Percentiles rank a stretch among this genome's conserved stretches.
Evolutionary conservation across 169 alveolate genomes (phyloP).

Genomic region (Babesia bovis): DNA sequence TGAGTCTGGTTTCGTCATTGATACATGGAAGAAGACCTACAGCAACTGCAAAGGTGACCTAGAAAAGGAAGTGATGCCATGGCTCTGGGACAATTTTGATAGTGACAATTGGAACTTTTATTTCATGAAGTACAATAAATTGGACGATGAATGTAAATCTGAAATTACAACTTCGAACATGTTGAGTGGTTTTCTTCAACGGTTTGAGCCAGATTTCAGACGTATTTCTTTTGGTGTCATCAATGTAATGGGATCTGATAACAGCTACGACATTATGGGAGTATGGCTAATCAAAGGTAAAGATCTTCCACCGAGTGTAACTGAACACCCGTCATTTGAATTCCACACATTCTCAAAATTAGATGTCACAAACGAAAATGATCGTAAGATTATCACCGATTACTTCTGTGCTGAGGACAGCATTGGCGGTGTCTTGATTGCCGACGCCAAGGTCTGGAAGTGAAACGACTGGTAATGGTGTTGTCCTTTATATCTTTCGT

Average conservation of each 20-base stretch:
- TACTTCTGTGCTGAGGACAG: constrained; percentile 91
- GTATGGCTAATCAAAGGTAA: constrained; percentile 96
- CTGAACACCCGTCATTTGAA: constrained; percentile 95
- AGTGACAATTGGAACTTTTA: constrained; percentile 89
- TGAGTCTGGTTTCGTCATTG: constrained; percentile 86
- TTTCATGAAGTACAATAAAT: constrained; percentile 90
- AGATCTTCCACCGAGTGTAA: constrained; percentile 87
- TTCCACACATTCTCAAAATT: constrained; percentile 86
- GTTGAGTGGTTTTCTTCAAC: constrained; percentile 93
- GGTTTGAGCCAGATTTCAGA: constrained; percentile 90
- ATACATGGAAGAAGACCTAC: constrained; percentile 92
- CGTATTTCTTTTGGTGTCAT: constrained; percentile 92
- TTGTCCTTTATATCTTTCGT: neutral
- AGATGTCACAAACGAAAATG: constrained; percentile 79
- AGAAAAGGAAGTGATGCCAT: constrained; percentile 85
- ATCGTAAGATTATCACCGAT: constrained; percentile 86
- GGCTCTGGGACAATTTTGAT: constrained; percentile 88
- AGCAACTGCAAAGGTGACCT: constrained; percentile 89
- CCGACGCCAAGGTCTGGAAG: constrained; percentile 87
- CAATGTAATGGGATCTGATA: constrained; percentile 91
- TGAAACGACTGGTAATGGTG: constrained; percentile 26
- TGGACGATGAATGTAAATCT: constrained; percentile 91
- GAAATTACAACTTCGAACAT: constrained; percentile 88
- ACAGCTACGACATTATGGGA: constrained; percentile 90
- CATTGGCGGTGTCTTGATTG: constrained; percentile 84